These are phyloP conservation scores for Fusarium oligoseptatum DNA, from an alignment of 2,329 filamentous ascomycete species.

Conservation along the genomic window DNA sequence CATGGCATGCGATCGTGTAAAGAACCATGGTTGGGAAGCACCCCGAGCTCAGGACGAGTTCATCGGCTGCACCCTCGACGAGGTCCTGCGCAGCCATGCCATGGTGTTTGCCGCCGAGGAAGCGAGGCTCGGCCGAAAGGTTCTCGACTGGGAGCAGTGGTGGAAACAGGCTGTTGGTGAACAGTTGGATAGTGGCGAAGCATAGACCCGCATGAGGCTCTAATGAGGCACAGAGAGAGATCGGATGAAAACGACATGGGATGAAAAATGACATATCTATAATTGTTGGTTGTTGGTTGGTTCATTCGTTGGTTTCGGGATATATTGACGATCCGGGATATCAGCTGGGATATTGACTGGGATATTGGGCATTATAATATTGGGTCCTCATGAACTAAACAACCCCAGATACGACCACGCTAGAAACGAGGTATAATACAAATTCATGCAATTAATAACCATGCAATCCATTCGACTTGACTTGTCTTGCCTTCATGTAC, in stretches of 20 bases:
- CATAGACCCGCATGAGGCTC: background rate
- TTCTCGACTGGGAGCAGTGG: conserved; percentile 83
- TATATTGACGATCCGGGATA: background rate
- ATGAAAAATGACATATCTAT: background rate
- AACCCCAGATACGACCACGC: conserved; percentile 21
- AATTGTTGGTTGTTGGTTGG: background rate
- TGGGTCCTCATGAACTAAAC: conserved; percentile 18
- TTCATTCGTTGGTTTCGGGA: background rate
- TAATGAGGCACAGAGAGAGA: background rate
- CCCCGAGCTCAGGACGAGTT: conserved; percentile 79
- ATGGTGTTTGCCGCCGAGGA: conserved; percentile 96
- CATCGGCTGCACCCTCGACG: conserved; percentile 87
- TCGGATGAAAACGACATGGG: background rate
- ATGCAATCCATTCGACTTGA: conserved; percentile 26
- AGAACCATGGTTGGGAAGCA: conserved; percentile 75
- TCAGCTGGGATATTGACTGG: background rate
- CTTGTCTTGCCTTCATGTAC: conserved; percentile 6
- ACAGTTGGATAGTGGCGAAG: conserved; percentile 15
- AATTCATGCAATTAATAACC: conserved; percentile 24
- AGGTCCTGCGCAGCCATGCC: conserved; percentile 89
- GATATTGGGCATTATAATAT: conserved; percentile 24
- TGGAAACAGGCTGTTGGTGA: conserved; percentile 66
- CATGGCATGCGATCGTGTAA: conserved; percentile 82
- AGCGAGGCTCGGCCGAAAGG: conserved; percentile 76
- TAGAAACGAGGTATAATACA: conserved; percentile 37